A percentile compares a stretch with the other conserved stretches of the same genome.
phyloP scores from a whole-genome alignment of 495 filamentous ascomycete species.

The Penicillium psychrofluorescens region DNA sequence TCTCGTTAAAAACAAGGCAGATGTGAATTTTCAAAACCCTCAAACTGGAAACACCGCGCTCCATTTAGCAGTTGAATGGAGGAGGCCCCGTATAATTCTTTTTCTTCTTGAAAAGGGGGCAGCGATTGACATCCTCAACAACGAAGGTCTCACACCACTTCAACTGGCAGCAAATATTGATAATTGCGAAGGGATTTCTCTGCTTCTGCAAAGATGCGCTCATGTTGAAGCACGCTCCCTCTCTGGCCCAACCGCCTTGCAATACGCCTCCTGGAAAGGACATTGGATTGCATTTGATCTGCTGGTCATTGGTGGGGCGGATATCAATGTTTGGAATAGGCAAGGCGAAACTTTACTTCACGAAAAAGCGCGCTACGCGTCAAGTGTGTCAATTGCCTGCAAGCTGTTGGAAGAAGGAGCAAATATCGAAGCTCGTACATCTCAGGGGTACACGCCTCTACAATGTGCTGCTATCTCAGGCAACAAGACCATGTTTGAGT shows the following conservation, averaged over 20 bases:
- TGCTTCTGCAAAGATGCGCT: slow-evolving; percentile 18
- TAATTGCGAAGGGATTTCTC: slow-evolving; percentile 24
- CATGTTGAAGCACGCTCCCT: slow-evolving; percentile 16
- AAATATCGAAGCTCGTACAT: slow-evolving; percentile 25
- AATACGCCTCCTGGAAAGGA: slow-evolving; percentile 13
- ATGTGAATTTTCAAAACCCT: slow-evolving; percentile 21
- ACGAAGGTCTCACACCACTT: slow-evolving; percentile 21
- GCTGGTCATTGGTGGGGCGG: slow-evolving; percentile 21
- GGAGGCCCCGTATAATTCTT: slow-evolving; percentile 19
- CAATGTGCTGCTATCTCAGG: slow-evolving; percentile 25
- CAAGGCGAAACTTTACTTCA: slow-evolving; percentile 25
- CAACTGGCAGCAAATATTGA: slow-evolving; percentile 22
- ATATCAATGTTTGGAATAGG: slow-evolving; percentile 24
- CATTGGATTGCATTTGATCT: slow-evolving; percentile 28
- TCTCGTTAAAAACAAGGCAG: slow-evolving; percentile 14
- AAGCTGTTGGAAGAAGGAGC: slow-evolving; percentile 22
- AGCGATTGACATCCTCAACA: slow-evolving; percentile 11
- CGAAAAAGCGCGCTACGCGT: slow-evolving; percentile 10
- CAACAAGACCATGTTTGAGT: slow-evolving; percentile 20
- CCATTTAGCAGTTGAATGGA: slow-evolving; percentile 20
- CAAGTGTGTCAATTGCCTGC: slow-evolving; percentile 5
- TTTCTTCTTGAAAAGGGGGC: slow-evolving; percentile 26
- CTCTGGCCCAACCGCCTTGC: slow-evolving; percentile 19
- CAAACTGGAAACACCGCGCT: slow-evolving; percentile 25
- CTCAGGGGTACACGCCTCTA: slow-evolving; percentile 23